Base-by-base conservation (phyloP, 345 rosid species). In the Mercurialis annua region DNA sequence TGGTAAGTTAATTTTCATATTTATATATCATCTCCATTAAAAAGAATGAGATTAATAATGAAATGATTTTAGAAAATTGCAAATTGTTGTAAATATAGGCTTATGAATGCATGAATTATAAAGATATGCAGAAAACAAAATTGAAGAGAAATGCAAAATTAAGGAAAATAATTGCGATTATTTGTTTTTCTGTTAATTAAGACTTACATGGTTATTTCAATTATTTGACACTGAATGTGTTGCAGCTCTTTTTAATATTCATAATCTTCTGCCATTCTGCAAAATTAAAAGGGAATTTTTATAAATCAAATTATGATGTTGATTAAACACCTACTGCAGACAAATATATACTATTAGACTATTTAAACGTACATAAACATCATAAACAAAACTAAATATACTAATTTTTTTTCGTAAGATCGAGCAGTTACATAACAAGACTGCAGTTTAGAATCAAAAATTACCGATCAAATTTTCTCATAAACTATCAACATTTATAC, bases 261-360 rank as follows among this genome's bases (percentile, higher is more conserved):
- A 65, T 38, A 26, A 51, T 24, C 69, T 16, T 49, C 58, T 34
- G 6, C 52, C 47, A 17, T 24, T 40, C 69, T 38, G 69, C 65
- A 61, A 31, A 33, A 3, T 58, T 2, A 3, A 8, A 40, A 7
- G n/a, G n/a, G n/a, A n/a, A n/a, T n/a, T n/a, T n/a, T n/a, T n/a
- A n/a, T n/a, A n/a, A n/a, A n/a, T n/a, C n/a, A n/a, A n/a, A n/a
- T n/a, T n/a, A n/a, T n/a, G n/a, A n/a, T n/a, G n/a, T n/a, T n/a
- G n/a, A n/a, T n/a, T n/a, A n/a, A n/a, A n/a, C n/a, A n/a, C n/a
- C n/a, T n/a, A n/a, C n/a, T n/a, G n/a, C n/a, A n/a, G n/a, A n/a
- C n/a, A n/a, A n/a, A n/a, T n/a, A n/a, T n/a, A n/a, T n/a, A n/a
- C n/a, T n/a, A n/a, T n/a, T n/a, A n/a, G n/a, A n/a, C n/a, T n/a